Conservation (phyloP, 2,329 filamentous ascomycete species). For the Dactylellina drechsleri region DNA sequence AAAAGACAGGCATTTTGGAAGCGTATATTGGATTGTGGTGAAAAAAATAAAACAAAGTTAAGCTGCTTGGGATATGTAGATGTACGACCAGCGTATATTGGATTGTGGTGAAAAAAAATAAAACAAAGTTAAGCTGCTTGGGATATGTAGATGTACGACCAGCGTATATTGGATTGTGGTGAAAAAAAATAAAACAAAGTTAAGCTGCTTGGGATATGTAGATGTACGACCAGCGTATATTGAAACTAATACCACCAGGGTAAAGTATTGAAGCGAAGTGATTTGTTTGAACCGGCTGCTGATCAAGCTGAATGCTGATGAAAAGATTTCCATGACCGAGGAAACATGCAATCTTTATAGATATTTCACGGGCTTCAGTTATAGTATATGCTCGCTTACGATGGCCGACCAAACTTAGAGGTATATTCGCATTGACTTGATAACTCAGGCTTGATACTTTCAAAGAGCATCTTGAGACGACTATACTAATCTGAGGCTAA, state of each 20-base stretch:
- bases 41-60: too few species aligned
- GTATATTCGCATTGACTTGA: too few species aligned
- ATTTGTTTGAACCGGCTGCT: neutral
- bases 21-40: neutral
- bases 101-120: neutral
- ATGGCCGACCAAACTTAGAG: too few species aligned
- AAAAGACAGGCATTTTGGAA: neutral
- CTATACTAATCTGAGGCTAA: too few species aligned
- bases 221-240: neutral
- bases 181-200: too few species aligned
- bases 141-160: neutral
- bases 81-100: neutral
- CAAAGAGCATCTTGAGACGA: too few species aligned
- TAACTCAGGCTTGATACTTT: too few species aligned
- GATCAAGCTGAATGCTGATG: too few species aligned
- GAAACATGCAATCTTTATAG: too few species aligned
- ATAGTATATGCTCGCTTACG: too few species aligned
- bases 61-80: neutral
- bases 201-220: neutral
- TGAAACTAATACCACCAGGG: neutral
- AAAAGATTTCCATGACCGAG: too few species aligned
- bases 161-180: neutral
- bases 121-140: neutral
- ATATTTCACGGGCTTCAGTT: too few species aligned
- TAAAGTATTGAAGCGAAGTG: neutral